Evolutionary conservation across 2,329 filamentous ascomycete species (phyloP).

Genomic region (Laburnicola sp.): DNA sequence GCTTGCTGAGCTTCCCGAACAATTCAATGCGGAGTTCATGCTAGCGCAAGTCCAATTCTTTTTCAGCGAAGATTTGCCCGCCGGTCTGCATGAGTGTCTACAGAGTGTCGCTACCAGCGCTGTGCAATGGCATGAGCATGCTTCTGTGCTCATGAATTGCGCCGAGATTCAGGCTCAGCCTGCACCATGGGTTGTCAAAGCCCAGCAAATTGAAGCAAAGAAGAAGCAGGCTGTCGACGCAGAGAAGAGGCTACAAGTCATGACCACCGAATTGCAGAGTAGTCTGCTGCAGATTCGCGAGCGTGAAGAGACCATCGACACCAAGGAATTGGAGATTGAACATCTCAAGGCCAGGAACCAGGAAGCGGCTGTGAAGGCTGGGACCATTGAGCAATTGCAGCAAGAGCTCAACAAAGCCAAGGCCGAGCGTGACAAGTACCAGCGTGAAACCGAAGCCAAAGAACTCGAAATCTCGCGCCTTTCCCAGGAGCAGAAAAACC

Average conservation of each 20-base stretch:
- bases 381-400: constrained; percentile 26
- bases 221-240: constrained; percentile 80
- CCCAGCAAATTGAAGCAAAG: constrained; percentile 78
- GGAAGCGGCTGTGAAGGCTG: constrained; percentile 32
- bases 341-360: constrained; percentile 70
- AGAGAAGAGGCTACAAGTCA: constrained; percentile 78
- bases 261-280: constrained; percentile 80
- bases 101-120: constrained; percentile 40
- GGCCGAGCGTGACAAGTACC: constrained; percentile 25
- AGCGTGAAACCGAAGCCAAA: constrained; percentile 22
- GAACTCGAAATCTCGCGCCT: constrained; percentile 24
- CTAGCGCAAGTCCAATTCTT: not conserved
- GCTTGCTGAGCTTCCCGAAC: constrained; percentile 11
- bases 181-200: constrained; percentile 81
- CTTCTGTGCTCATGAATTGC: constrained; percentile 49
- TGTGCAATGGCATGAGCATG: constrained; percentile 69
- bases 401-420: constrained; percentile 24
- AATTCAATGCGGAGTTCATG: constrained; percentile 1
- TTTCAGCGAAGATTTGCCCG: constrained; percentile 8
- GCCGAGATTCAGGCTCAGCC: constrained; percentile 67
- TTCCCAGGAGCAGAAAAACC: constrained; percentile 10
- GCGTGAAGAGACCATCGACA: constrained; percentile 76
- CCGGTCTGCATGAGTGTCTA: constrained; percentile 13
- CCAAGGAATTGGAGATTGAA: constrained; percentile 73
- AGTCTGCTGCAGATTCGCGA: constrained; percentile 67